Evolutionary conservation across 495 filamentous ascomycete genomes (phyloP).

Genomic region (Podospora conica): DNA sequence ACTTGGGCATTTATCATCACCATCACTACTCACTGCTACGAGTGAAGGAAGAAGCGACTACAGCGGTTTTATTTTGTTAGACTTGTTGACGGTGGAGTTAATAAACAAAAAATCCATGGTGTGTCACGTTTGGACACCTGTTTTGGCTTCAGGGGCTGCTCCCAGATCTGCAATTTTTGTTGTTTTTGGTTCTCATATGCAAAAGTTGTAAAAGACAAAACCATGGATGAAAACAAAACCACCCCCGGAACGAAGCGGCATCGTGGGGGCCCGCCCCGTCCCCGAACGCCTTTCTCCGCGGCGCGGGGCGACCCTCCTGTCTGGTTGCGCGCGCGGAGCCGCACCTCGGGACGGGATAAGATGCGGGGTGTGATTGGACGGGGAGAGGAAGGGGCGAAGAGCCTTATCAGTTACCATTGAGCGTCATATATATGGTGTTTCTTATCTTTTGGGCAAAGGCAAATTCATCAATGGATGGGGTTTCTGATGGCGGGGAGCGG

Average conservation of each 20-base stretch:
- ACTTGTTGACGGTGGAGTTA: not conserved
- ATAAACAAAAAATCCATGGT: too few species aligned
- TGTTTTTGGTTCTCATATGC: too few species aligned
- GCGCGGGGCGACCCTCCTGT: too few species aligned
- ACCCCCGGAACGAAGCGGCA: too few species aligned
- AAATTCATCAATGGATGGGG: not conserved
- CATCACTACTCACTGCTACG: not conserved
- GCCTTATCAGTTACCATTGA: not conserved
- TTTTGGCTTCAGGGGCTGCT: not conserved
- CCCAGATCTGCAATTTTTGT: too few species aligned
- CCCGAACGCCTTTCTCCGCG: slow-evolving; percentile 8
- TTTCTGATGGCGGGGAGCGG: not conserved
- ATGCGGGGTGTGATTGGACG: not conserved
- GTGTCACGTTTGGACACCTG: not conserved
- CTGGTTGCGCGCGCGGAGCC: slow-evolving; percentile 6
- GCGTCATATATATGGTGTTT: too few species aligned
- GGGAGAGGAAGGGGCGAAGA: not conserved
- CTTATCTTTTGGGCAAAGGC: slow-evolving; percentile 1
- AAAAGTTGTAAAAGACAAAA: too few species aligned
- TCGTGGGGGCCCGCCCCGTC: not conserved
- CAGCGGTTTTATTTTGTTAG: not conserved
- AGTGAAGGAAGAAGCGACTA: not conserved
- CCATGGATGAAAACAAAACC: too few species aligned
- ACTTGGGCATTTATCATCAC: not conserved
- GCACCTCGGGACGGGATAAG: slow-evolving; percentile 4